Percentiles rank a stretch among this genome's conserved stretches.
Evolutionary conservation across 805 yeast genomes (phyloP).

Genomic region (fission yeast (Schizosaccharomyces pombe)): DNA sequence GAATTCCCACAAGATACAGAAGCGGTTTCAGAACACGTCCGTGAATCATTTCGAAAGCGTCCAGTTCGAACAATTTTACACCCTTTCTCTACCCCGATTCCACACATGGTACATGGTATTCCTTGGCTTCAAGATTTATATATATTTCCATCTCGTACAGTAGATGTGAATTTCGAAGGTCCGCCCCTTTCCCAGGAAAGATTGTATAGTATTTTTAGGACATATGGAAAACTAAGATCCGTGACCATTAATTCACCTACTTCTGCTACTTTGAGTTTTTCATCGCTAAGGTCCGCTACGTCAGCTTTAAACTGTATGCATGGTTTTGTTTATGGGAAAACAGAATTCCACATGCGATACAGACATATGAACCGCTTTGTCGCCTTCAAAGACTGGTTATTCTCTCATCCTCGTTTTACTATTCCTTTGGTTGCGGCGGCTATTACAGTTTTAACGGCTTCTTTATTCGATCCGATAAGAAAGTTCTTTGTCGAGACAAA

Average conservation of each 20-base stretch:
- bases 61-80: slow-evolving; percentile 16
- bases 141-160: slow-evolving; percentile 39
- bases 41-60: slow-evolving; percentile 15
- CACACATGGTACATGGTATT: slow-evolving; percentile 62
- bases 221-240: slow-evolving; percentile 68
- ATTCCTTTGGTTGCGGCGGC: slow-evolving; percentile 61
- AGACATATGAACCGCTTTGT: slow-evolving; percentile 51
- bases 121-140: slow-evolving; percentile 94
- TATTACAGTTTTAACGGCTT: slow-evolving; percentile 56
- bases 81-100: slow-evolving; percentile 25
- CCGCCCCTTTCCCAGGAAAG: slow-evolving; percentile 54
- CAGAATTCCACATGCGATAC: slow-evolving; percentile 4
- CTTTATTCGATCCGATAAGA: slow-evolving; percentile 82
- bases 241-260: slow-evolving; percentile 34
- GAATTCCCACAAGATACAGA: slow-evolving; percentile 25
- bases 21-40: slow-evolving; percentile 28
- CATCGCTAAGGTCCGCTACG: slow-evolving; percentile 43
- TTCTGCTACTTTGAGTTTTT: slow-evolving; percentile 29
- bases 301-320: slow-evolving; percentile 80
- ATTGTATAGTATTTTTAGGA: slow-evolving; percentile 53
- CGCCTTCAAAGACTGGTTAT: slow-evolving; percentile 40
- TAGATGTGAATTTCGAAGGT: slow-evolving; percentile 57
- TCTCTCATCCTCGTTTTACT: slow-evolving; percentile 59
- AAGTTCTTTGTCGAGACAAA: slow-evolving; percentile 53
- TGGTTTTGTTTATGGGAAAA: slow-evolving; percentile 27